Evolutionary conservation across 116 monocot genomes (phyloP).

Genomic region (Zostera marina): DNA sequence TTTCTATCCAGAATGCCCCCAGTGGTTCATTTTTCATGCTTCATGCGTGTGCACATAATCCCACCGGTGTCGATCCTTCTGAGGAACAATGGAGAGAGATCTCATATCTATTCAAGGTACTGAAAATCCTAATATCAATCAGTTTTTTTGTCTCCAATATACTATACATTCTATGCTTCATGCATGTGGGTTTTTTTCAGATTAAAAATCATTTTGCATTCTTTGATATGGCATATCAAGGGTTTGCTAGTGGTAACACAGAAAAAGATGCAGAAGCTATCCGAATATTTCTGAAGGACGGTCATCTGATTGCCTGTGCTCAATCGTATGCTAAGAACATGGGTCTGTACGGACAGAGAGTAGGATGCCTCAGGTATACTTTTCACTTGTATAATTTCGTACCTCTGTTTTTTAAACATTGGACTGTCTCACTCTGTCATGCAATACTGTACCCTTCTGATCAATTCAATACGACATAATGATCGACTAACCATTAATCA

Average conservation of each 20-base stretch:
- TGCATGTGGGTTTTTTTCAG: no score
- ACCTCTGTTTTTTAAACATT: no score
- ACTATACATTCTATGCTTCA: no score
- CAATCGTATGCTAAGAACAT: constrained; percentile 99
- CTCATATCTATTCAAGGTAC: constrained; percentile 89
- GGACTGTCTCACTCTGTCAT: no score
- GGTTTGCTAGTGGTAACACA: constrained; percentile 94
- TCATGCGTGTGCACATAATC: constrained; percentile 99
- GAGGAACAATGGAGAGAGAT: constrained; percentile 99
- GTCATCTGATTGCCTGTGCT: constrained; percentile 92
- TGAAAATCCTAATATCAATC: no score
- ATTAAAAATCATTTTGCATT: constrained; percentile 96
- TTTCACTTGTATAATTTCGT: neutral
- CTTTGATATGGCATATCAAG: constrained; percentile 99
- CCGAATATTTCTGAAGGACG: constrained; percentile 91
- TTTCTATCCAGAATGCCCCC: constrained; percentile 75
- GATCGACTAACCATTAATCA: no score
- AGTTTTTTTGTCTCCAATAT: no score
- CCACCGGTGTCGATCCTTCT: constrained; percentile 95
- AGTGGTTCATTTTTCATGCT: constrained; percentile 97
- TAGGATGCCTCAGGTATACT: constrained; percentile 91
- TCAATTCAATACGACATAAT: no score
- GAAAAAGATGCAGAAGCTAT: constrained; percentile 95
- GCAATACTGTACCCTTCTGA: no score
- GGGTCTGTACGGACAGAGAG: constrained; percentile 97